Conservation (phyloP, 306 rosid genomes). For the Luffa acutangula region DNA sequence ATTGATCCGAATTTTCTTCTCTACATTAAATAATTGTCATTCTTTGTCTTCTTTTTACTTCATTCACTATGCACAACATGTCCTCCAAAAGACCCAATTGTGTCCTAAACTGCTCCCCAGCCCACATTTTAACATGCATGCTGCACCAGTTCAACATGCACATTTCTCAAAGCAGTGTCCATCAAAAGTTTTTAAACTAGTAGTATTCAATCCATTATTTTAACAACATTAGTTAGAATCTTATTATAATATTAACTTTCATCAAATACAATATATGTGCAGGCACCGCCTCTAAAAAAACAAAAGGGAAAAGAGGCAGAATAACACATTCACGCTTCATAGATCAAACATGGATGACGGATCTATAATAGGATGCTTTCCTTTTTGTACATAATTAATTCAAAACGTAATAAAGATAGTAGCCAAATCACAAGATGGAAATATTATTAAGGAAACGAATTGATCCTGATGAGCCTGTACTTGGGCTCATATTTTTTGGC, state of each 20-base stretch:
- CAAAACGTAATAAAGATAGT: background rate
- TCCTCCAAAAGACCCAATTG: background rate
- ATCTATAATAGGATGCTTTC: background rate
- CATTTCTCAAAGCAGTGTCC: background rate
- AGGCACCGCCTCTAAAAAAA: background rate
- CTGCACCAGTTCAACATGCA: background rate
- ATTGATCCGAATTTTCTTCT: no score
- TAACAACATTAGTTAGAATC: background rate
- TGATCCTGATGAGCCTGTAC: slow-evolving; percentile 25
- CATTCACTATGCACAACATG: background rate
- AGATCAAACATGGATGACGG: background rate
- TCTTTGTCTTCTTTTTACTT: background rate
- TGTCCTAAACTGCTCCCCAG: background rate
- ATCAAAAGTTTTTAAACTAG: background rate
- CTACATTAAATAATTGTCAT: no score
- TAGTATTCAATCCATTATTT: no score
- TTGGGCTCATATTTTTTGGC: slow-evolving; percentile 25
- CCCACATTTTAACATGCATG: no score
- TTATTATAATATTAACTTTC: background rate
- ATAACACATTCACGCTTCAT: background rate
- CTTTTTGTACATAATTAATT: background rate
- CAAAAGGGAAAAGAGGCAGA: background rate
- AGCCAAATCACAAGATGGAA: background rate
- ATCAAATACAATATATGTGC: background rate
- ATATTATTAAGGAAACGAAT: background rate